Evolutionary conservation across 768 basidiomycete genomes (phyloP).

Genomic region (Amanita exitialis): DNA sequence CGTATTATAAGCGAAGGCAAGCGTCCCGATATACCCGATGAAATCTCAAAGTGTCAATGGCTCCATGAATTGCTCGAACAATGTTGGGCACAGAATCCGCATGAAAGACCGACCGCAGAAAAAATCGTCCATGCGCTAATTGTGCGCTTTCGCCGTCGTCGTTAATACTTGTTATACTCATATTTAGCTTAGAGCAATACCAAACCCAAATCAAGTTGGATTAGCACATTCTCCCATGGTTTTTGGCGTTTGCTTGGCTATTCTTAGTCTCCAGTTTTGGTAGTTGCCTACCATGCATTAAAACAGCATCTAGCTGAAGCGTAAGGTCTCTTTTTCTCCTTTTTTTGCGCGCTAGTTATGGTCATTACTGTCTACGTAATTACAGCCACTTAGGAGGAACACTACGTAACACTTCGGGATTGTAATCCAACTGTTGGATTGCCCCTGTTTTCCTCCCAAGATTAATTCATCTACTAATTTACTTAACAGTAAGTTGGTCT

Average conservation of each 20-base stretch:
- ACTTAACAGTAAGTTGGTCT: neutral
- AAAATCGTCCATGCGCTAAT: neutral
- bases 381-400: too few species aligned
- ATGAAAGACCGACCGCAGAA: neutral
- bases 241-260: neutral
- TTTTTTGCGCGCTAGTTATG: too few species aligned
- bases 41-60: neutral
- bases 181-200: neutral
- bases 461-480: neutral
- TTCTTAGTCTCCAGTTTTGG: too few species aligned
- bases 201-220: neutral
- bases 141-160: neutral
- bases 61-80: neutral
- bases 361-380: too few species aligned
- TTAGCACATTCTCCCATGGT: neutral
- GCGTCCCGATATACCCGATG: neutral
- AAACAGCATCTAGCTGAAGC: too few species aligned
- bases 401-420: neutral
- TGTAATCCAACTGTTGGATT: neutral
- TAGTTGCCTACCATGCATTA: too few species aligned
- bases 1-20: neutral
- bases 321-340: too few species aligned
- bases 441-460: neutral
- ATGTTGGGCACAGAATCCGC: neutral
- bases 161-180: neutral